These are phyloP conservation scores for Psilocybe subaeruginosa DNA, from an alignment of 768 basidiomycete genomes.

Conservation along the genomic window DNA sequence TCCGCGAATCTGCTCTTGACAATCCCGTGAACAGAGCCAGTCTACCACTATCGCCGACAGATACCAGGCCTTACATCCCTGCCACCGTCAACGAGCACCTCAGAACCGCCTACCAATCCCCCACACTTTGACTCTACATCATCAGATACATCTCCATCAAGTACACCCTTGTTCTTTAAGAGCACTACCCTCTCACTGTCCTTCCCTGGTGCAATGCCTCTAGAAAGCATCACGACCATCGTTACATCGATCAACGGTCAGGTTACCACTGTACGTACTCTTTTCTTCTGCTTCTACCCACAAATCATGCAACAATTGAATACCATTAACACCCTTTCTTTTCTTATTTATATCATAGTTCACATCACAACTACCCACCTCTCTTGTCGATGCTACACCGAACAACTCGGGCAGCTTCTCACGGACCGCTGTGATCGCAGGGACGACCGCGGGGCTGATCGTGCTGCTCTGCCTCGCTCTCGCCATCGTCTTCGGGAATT, in stretches of 20 bases:
- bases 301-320: background rate
- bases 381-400: slow-evolving; percentile 27
- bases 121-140: background rate
- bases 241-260: slow-evolving; percentile 16
- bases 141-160: background rate
- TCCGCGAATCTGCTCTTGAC: too few relatives aligned
- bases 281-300: background rate
- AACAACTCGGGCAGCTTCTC: slow-evolving; percentile 11
- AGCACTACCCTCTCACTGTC: background rate
- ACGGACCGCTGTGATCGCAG: slow-evolving; percentile 45
- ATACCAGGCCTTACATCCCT: background rate
- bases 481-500: slow-evolving; percentile 37
- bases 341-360: slow-evolving; percentile 8
- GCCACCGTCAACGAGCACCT: background rate
- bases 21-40: background rate
- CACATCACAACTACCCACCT: slow-evolving; percentile 31
- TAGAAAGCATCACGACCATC: slow-evolving; percentile 20
- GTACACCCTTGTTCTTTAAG: background rate
- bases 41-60: background rate
- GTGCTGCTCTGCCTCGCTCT: slow-evolving; percentile 38
- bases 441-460: slow-evolving; percentile 40
- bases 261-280: slow-evolving; percentile 19
- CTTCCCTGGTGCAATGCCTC: background rate
- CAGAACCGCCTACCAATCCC: background rate
- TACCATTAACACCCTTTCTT: too few relatives aligned